Evolutionary conservation across 75 land plant genomes (phyloP).

Genomic region (Selaginella tamariscina): DNA sequence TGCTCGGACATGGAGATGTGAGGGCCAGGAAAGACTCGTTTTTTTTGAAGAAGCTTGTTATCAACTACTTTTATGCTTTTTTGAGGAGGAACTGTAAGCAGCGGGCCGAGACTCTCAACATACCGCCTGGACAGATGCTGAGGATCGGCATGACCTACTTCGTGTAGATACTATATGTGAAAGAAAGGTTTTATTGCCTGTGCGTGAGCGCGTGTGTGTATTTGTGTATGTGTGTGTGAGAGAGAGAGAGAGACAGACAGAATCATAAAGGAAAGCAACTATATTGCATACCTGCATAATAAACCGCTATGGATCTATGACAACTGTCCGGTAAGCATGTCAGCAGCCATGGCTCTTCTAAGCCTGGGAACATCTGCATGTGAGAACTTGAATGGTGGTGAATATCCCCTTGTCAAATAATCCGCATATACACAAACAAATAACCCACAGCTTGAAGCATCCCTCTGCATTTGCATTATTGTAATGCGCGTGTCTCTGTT

Average conservation of each 20-base stretch:
- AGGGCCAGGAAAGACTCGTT: conserved; percentile 78
- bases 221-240: too few species aligned
- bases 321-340: too few species aligned
- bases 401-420: neutral
- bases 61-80: conserved; percentile 86
- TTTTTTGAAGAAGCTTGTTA: conserved; percentile 73
- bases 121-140: conserved; percentile 72
- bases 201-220: too few species aligned
- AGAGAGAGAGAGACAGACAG: too few species aligned
- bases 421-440: neutral
- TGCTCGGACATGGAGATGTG: conserved; percentile 85
- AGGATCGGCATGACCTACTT: conserved; percentile 90
- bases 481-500: neutral
- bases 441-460: neutral
- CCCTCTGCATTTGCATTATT: neutral
- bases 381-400: neutral
- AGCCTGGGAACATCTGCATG: neutral
- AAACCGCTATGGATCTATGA: too few species aligned
- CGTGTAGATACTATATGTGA: too few species aligned
- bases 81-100: conserved; percentile 77
- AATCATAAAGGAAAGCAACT: too few species aligned
- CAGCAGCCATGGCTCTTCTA: neutral
- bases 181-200: too few species aligned
- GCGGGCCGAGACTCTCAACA: conserved; percentile 59
- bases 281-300: too few species aligned